Percentiles rank a stretch among this genome's conserved stretches.
These are phyloP conservation scores for Gaertneriomyces semiglobifer DNA, from an alignment of 192 early-diverging fungal species.

Conservation along the genomic window DNA sequence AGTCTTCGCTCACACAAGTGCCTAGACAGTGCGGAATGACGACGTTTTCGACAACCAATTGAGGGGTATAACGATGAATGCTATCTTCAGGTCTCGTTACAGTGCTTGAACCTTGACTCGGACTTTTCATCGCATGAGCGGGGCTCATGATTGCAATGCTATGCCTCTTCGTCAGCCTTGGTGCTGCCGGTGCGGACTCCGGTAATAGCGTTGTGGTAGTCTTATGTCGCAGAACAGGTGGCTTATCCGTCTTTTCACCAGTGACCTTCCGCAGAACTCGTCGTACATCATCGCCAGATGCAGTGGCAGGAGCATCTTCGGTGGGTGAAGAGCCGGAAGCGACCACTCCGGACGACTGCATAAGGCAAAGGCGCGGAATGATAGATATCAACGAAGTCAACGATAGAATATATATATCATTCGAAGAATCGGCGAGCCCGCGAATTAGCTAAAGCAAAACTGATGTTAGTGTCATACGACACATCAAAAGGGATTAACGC, in stretches of 20 bases:
- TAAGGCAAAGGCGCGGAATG: not conserved
- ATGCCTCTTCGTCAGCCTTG: slow-evolving; percentile 7
- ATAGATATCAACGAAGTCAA: slow-evolving; percentile 11
- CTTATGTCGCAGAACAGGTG: no score
- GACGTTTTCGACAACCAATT: slow-evolving; percentile 10
- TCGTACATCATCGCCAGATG: no score
- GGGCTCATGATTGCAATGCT: not conserved
- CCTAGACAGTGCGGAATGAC: slow-evolving; percentile 20
- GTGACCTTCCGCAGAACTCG: no score
- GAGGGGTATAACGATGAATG: slow-evolving; percentile 14
- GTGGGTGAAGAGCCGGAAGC: no score
- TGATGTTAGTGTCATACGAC: not conserved
- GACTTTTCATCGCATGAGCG: not conserved
- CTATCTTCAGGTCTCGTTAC: no score
- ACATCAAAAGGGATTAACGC: not conserved
- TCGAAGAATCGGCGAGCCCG: slow-evolving; percentile 18
- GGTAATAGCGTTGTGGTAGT: no score
- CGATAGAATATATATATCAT: slow-evolving; percentile 15
- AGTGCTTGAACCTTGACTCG: no score
- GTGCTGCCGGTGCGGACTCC: not conserved
- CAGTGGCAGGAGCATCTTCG: no score
- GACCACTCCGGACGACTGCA: no score
- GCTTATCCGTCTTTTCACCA: no score
- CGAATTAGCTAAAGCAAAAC: slow-evolving; percentile 1
- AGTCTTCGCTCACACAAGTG: slow-evolving; percentile 15